Percentiles rank a stretch among this genome's conserved stretches.
Conservation (phyloP, 257 asterid genomes). For the Solanum etuberosum region DNA sequence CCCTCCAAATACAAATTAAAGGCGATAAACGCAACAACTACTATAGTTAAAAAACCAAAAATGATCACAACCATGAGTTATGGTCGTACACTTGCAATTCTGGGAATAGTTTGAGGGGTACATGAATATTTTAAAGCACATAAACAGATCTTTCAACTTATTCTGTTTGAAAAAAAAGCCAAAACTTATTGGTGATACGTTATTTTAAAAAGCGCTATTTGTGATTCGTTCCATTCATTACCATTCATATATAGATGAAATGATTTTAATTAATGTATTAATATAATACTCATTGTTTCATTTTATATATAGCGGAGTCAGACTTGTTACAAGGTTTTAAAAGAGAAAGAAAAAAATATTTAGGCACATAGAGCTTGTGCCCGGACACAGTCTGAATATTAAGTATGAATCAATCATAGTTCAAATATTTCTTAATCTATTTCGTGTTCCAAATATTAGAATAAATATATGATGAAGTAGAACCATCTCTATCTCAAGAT, state of each 20-base stretch:
- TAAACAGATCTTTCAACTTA: not conserved
- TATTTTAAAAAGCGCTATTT: not conserved
- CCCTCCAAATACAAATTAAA: not conserved
- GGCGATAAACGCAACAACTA: not conserved
- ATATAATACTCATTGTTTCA: not conserved
- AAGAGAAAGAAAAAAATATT: not conserved
- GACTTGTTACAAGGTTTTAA: not conserved
- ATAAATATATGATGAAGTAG: not conserved
- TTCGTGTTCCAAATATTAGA: no score
- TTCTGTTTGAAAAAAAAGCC: not conserved
- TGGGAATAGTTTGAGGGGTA: not conserved
- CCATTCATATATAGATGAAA: not conserved
- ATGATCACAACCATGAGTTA: not conserved
- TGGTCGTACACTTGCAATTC: not conserved
- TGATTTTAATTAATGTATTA: not conserved
- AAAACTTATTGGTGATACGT: not conserved
- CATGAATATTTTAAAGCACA: not conserved
- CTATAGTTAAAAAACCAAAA: not conserved
- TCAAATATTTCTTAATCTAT: no score
- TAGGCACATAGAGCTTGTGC: not conserved
- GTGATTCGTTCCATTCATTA: not conserved
- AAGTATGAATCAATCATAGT: not conserved
- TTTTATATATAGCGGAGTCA: not conserved
- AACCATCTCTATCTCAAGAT: not conserved
- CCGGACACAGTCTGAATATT: not conserved